Evolutionary conservation across 352 stramenopile species (phyloP).

Genomic region (Halophytophthora batemanensis): DNA sequence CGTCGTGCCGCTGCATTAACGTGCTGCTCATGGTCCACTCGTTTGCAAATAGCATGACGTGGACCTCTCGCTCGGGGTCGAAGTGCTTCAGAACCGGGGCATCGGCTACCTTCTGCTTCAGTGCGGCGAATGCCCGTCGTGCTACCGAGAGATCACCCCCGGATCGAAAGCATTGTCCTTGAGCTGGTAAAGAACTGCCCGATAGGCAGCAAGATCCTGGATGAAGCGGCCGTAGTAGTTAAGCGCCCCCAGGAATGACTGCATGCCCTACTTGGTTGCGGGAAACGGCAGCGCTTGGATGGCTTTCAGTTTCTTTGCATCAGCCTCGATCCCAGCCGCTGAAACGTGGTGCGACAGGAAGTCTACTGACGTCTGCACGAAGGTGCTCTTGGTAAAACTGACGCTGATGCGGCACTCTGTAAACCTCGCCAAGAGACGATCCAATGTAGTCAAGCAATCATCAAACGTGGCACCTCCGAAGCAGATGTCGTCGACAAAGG

Average conservation of each 20-base stretch:
- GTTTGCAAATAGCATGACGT: slow-evolving; percentile 13
- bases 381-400: slow-evolving; percentile 15
- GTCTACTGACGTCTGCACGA: slow-evolving; percentile 4
- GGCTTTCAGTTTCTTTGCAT: slow-evolving; percentile 1
- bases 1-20: slow-evolving; percentile 9
- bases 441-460: slow-evolving; percentile 8
- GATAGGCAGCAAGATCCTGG: slow-evolving; percentile 3
- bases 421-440: slow-evolving; percentile 5
- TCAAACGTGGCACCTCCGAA: slow-evolving; percentile 6
- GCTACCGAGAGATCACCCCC: no score
- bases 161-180: not conserved
- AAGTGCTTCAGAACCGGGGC: slow-evolving; percentile 13
- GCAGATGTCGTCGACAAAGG: slow-evolving; percentile 29
- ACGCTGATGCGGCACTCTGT: slow-evolving; percentile 23
- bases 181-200: not conserved
- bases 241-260: slow-evolving; percentile 10
- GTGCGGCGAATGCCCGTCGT: not conserved
- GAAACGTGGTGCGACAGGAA: slow-evolving; percentile 17
- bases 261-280: not conserved
- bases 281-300: slow-evolving; percentile 4
- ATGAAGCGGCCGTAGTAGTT: slow-evolving; percentile 16
- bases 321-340: slow-evolving; percentile 1
- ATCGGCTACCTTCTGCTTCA: slow-evolving; percentile 7
- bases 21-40: slow-evolving; percentile 11
- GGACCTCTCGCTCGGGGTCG: not conserved